Evolutionary conservation across 2,329 filamentous ascomycete genomes (phyloP).

Genomic region (Aspergillus jensenii): DNA sequence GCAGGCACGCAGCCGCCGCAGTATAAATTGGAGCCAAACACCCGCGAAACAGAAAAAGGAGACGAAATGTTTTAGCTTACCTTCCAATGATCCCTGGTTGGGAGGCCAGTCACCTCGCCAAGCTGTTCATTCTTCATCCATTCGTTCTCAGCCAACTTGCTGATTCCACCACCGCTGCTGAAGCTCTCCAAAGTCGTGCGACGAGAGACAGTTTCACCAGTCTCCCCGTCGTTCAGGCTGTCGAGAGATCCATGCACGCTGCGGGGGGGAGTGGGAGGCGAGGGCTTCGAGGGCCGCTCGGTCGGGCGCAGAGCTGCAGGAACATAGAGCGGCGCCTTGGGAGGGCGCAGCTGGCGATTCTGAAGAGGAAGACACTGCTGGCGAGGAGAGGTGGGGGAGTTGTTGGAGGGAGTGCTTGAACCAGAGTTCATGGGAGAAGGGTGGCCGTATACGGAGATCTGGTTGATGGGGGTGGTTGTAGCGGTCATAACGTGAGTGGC

Average conservation of each 20-base stretch:
- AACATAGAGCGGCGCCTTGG: conserved; percentile 62
- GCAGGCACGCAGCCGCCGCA: conserved; percentile 21
- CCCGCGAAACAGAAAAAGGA: background rate
- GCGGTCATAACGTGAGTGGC: conserved; percentile 35
- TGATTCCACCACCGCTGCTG: conserved; percentile 39
- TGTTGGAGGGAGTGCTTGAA: conserved; percentile 53
- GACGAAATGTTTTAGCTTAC: conserved; percentile 38
- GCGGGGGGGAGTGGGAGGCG: conserved; percentile 50
- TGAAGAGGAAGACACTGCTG: conserved; percentile 43
- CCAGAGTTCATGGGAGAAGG: conserved; percentile 48
- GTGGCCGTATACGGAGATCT: conserved; percentile 40
- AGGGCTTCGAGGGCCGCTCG: conserved; percentile 49
- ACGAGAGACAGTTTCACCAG: conserved; percentile 35
- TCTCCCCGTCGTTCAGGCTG: conserved; percentile 39
- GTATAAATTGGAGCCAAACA: conserved; percentile 21
- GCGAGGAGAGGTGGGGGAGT: conserved; percentile 55
- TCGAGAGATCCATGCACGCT: conserved; percentile 58
- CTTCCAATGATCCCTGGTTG: conserved; percentile 67
- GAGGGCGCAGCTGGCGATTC: conserved; percentile 58
- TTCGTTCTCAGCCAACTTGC: conserved; percentile 52
- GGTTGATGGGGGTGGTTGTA: conserved; percentile 28
- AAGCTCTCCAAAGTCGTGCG: conserved; percentile 43
- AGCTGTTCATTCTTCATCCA: conserved; percentile 54
- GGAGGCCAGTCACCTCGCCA: conserved; percentile 58
- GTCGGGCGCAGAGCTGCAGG: conserved; percentile 63